These are phyloP conservation scores for Orbilia brochopaga DNA, from an alignment of 2,329 filamentous ascomycete species.

Conservation along the genomic window DNA sequence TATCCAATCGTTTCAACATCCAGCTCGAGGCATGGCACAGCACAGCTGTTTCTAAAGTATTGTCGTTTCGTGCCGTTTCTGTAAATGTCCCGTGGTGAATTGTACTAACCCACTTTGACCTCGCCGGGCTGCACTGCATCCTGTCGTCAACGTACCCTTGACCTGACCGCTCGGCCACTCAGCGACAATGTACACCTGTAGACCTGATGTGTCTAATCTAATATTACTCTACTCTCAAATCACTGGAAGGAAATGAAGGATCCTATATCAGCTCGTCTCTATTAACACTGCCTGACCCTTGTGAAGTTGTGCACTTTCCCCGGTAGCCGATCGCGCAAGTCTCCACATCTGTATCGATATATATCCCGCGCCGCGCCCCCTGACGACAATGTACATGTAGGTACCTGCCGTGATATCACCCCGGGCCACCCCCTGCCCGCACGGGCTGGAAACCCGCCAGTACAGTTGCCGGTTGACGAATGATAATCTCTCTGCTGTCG, in stretches of 20 bases:
- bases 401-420: background rate
- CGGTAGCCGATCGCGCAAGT: constrained; percentile 14
- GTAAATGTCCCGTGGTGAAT: background rate
- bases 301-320: constrained; percentile 19
- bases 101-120: background rate
- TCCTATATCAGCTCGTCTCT: constrained; percentile 36
- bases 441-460: background rate
- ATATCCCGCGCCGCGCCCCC: background rate
- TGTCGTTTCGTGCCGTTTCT: background rate
- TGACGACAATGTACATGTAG: background rate
- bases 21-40: constrained; percentile 4
- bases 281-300: background rate
- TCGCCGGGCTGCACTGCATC: background rate
- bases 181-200: constrained; percentile 2
- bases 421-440: background rate
- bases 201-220: background rate
- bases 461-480: background rate
- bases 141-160: background rate
- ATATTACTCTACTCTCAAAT: constrained; percentile 8
- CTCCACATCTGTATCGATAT: background rate
- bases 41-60: background rate
- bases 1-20: constrained; percentile 42
- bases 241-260: constrained; percentile 31
- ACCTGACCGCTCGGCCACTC: constrained; percentile 27
- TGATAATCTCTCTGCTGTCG: background rate